phyloP scores from a whole-genome alignment of 2,329 filamentous ascomycete species.

The Neonectria neomacrospora region DNA sequence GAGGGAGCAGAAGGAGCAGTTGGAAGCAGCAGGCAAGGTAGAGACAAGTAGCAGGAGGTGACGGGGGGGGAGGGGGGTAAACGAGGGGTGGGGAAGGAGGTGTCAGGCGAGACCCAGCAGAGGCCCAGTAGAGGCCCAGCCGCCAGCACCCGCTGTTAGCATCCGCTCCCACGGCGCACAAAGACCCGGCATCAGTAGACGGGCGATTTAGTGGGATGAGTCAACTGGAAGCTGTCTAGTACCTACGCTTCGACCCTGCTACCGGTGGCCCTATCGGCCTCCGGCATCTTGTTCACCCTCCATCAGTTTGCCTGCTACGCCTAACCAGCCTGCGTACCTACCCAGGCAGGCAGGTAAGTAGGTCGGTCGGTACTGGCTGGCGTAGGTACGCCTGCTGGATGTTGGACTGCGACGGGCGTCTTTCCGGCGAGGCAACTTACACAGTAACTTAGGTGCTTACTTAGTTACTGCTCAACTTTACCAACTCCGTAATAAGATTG shows the following conservation, averaged over 20 bases:
- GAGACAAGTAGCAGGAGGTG: constrained; percentile 35
- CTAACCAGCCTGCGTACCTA: background rate
- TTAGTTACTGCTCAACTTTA: too few relatives aligned
- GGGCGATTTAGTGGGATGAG: background rate
- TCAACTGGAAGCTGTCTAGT: background rate
- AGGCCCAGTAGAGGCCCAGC: constrained; percentile 17
- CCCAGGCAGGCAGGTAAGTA: too few relatives aligned
- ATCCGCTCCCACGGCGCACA: constrained; percentile 4
- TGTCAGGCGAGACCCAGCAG: constrained; percentile 24
- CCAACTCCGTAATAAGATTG: constrained; percentile 17
- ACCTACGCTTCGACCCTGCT: background rate
- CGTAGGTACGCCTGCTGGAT: background rate
- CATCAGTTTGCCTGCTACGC: background rate
- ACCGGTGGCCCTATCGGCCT: background rate
- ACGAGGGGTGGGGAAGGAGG: constrained; percentile 43
- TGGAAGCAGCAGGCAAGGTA: constrained; percentile 32
- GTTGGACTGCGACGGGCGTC: background rate
- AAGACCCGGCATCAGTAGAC: background rate
- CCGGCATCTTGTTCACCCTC: background rate
- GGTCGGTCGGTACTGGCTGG: too few relatives aligned
- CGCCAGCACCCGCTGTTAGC: constrained; percentile 13
- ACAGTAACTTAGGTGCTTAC: too few relatives aligned
- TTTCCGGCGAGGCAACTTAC: constrained; percentile 1
- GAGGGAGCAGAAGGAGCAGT: constrained; percentile 34
- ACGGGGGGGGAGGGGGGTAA: constrained; percentile 28